These are phyloP conservation scores for Syzygium oleosum DNA, from an alignment of 345 rosid genomes.

Conservation along the genomic window DNA sequence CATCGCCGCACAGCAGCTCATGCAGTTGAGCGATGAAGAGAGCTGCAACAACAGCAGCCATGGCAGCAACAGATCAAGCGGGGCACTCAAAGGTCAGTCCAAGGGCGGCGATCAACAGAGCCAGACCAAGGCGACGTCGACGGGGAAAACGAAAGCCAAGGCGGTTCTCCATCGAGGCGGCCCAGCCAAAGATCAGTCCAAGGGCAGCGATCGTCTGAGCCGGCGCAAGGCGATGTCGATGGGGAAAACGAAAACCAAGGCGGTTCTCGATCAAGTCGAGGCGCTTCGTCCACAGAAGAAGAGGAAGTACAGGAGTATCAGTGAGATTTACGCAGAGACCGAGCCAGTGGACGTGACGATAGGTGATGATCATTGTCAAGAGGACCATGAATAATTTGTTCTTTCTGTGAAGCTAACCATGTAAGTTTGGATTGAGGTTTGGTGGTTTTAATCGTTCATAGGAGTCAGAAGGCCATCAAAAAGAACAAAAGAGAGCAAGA, in stretches of 20 bases:
- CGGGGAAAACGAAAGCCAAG: background rate
- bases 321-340: background rate
- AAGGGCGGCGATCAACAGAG: background rate
- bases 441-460: background rate
- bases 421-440: background rate
- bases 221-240: background rate
- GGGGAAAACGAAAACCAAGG: background rate
- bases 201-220: background rate
- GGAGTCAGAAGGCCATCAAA: background rate
- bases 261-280: background rate
- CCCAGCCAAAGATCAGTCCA: background rate
- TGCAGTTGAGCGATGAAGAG: constrained; percentile 6
- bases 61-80: background rate
- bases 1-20: background rate
- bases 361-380: background rate
- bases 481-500: background rate
- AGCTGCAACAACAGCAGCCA: background rate
- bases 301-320: background rate
- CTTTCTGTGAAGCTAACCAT: background rate
- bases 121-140: background rate
- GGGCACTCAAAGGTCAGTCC: background rate
- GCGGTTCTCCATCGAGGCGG: background rate
- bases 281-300: background rate
- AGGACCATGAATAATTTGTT: background rate
- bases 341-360: background rate